Evolutionary conservation across 2,329 filamentous ascomycete species (phyloP).

Genomic region (Ophiostoma novo-ulmi): DNA sequence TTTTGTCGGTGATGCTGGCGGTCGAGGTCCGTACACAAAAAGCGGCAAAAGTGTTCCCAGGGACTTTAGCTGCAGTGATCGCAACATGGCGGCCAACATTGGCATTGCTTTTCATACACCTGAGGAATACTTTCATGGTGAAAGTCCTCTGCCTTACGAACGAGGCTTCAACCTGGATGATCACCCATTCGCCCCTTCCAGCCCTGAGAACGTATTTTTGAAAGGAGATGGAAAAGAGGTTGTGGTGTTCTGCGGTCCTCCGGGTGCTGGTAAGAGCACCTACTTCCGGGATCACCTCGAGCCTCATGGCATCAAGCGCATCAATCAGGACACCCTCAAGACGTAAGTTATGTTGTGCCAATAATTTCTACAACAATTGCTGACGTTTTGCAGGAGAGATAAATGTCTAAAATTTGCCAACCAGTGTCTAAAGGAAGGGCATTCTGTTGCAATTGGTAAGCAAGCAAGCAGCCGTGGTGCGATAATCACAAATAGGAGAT

Average conservation of each 20-base stretch:
- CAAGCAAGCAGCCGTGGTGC: neutral
- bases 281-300: conserved; percentile 77
- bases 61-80: conserved; percentile 62
- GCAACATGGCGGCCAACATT: conserved; percentile 80
- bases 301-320: conserved; percentile 71
- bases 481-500: neutral
- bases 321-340: conserved; percentile 89
- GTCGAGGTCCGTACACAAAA: conserved; percentile 46
- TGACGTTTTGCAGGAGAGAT: conserved; percentile 39
- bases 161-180: conserved; percentile 65
- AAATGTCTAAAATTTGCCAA: conserved; percentile 68
- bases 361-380: neutral
- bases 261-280: conserved; percentile 85
- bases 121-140: conserved; percentile 81
- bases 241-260: conserved; percentile 81
- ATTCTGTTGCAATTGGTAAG: conserved; percentile 69
- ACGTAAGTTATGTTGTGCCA: conserved; percentile 36
- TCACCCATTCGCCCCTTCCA: conserved; percentile 44
- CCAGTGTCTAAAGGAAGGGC: conserved; percentile 57
- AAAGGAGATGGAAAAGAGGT: conserved; percentile 66
- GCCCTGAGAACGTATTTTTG: conserved; percentile 36
- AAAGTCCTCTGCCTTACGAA: conserved; percentile 59
- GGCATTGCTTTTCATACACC: conserved; percentile 78
- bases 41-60: conserved; percentile 50
- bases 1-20: conserved; percentile 85